Evolutionary conservation across 1,139 yeast species (phyloP).

Genomic region (Suhomyces yuchorum): DNA sequence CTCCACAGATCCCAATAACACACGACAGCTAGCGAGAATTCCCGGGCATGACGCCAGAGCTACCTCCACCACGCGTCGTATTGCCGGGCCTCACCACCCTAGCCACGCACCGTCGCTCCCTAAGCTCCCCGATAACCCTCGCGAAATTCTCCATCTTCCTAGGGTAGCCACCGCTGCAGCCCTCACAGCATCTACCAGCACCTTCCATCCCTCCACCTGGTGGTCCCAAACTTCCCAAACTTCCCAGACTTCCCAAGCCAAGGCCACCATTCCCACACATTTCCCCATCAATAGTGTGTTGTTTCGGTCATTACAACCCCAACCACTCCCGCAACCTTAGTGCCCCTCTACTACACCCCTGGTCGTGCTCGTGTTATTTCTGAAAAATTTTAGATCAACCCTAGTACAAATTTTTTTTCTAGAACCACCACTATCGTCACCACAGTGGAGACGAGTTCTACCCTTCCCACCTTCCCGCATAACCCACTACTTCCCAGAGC

Average conservation of each 20-base stretch:
- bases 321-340: neutral
- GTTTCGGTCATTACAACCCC: too few relatives aligned
- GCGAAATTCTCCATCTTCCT: too few relatives aligned
- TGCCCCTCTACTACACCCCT: slow-evolving; percentile 2
- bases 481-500: neutral
- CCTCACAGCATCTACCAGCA: too few relatives aligned
- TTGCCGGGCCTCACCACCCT: neutral
- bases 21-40: neutral
- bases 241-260: too few relatives aligned
- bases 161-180: too few relatives aligned
- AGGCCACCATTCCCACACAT: too few relatives aligned
- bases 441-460: slow-evolving; percentile 6
- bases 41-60: neutral
- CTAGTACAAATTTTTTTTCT: slow-evolving; percentile 2
- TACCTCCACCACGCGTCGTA: neutral
- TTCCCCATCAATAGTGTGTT: too few relatives aligned
- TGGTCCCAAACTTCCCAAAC: too few relatives aligned
- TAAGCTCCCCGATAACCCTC: too few relatives aligned
- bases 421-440: slow-evolving; percentile 5
- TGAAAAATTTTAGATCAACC: slow-evolving; percentile 8
- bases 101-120: too few relatives aligned
- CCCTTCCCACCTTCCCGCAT: slow-evolving; percentile 1
- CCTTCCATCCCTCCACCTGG: too few relatives aligned
- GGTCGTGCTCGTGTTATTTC: slow-evolving; percentile 9
- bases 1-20: too few relatives aligned